Percentiles rank a stretch among this genome's conserved stretches.
These are phyloP conservation scores for Geranium incanum DNA, from an alignment of 441 rosid genomes.

Conservation along the genomic window DNA sequence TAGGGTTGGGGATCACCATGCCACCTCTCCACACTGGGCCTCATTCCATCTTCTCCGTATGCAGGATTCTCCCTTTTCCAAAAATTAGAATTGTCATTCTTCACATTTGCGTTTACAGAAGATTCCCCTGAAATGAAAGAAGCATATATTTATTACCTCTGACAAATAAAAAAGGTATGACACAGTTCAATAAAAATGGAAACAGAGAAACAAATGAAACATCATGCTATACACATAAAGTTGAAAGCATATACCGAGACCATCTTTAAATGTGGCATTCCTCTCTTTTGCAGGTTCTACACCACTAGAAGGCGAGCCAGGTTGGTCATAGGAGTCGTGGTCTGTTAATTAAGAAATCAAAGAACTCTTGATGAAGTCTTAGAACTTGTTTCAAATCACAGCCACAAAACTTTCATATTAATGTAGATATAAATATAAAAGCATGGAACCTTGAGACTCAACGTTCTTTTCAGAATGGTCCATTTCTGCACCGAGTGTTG, in stretches of 20 bases:
- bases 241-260: conserved; percentile 32
- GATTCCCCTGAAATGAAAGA: conserved; percentile 33
- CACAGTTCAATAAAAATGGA: not conserved
- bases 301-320: conserved; percentile 53
- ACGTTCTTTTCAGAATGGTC: conserved; percentile 46
- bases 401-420: not conserved
- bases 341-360: conserved; percentile 37
- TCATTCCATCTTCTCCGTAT: conserved; percentile 51
- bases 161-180: not conserved
- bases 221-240: conserved; percentile 3
- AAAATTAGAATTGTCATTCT: conserved; percentile 38
- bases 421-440: not conserved
- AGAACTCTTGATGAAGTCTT: not conserved
- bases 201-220: not conserved
- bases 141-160: conserved; percentile 1
- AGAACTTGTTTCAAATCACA: not conserved
- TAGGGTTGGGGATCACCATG: conserved; percentile 50
- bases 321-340: conserved; percentile 33
- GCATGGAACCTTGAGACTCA: conserved; percentile 54
- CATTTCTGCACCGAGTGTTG: conserved; percentile 81
- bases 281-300: conserved; percentile 36
- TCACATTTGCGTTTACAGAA: conserved; percentile 31
- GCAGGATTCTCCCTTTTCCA: conserved; percentile 63
- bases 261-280: conserved; percentile 35
- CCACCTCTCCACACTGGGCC: conserved; percentile 58